Evolutionary conservation across 1,284 basidiomycete genomes (phyloP).

Genomic region (Pseudozyma sp.): DNA sequence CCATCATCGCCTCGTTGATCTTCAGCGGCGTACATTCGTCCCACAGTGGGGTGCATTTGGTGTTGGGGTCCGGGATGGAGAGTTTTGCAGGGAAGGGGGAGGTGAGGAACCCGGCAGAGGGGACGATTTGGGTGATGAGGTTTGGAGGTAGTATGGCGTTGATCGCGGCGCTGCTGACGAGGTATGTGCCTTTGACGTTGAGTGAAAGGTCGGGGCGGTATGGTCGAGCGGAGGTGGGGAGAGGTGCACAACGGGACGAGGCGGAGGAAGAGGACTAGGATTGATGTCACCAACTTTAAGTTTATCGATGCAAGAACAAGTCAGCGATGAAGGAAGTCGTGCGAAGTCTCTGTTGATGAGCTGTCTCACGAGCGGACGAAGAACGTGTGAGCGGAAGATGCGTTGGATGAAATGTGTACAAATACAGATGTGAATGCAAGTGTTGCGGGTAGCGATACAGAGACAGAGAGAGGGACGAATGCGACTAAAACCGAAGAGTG

Average conservation of each 20-base stretch:
- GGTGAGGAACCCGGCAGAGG: conserved; percentile 68
- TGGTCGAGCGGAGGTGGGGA: not conserved
- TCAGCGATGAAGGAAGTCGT: not conserved
- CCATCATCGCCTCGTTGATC: conserved; percentile 86
- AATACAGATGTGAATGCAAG: conserved; percentile 3
- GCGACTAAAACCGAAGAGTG: not conserved
- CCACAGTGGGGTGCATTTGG: conserved; percentile 18
- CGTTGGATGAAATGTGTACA: conserved; percentile 1
- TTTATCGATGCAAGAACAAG: not conserved
- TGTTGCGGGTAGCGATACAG: not conserved
- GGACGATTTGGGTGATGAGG: conserved; percentile 85
- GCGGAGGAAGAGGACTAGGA: not conserved
- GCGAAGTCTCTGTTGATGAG: not conserved
- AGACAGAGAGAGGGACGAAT: not conserved
- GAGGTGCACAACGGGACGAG: not conserved
- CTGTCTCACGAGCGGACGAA: not conserved
- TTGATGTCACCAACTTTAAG: not conserved
- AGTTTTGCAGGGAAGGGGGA: not conserved
- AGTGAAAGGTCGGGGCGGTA: conserved; percentile 28
- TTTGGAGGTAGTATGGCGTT: conserved; percentile 79
- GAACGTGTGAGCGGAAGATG: not conserved
- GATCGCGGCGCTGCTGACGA: conserved; percentile 54
- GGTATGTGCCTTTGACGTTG: conserved; percentile 58
- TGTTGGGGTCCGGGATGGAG: conserved; percentile 4
- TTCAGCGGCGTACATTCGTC: conserved; percentile 73